These are phyloP conservation scores for Magnusiomyces suaveolens DNA, from an alignment of 1,139 yeast genomes.

Conservation along the genomic window DNA sequence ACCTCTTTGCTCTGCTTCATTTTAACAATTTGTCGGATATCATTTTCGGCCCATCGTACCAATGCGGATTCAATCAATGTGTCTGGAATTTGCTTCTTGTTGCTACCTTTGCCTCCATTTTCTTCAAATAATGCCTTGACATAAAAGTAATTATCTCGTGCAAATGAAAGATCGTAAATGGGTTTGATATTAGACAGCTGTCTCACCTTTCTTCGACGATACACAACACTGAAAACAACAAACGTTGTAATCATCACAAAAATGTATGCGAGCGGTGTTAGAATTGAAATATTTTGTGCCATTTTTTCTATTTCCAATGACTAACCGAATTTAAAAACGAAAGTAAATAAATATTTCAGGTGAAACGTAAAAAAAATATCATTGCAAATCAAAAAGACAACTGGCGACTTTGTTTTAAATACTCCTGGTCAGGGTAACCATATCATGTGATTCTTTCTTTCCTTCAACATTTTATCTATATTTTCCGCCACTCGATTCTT, in stretches of 20 bases:
- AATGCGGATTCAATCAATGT: conserved; percentile 81
- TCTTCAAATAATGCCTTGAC: conserved; percentile 37
- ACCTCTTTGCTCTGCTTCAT: conserved; percentile 65
- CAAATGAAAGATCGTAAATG: conserved; percentile 19
- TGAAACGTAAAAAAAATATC: neutral
- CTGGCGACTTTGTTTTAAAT: no score
- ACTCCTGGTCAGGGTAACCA: no score
- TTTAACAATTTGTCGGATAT: conserved; percentile 55
- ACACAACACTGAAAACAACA: conserved; percentile 59
- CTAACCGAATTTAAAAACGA: neutral
- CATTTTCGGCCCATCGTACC: conserved; percentile 63
- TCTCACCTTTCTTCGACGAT: conserved; percentile 50
- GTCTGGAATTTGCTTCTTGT: conserved; percentile 59
- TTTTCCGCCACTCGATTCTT: no score
- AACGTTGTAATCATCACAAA: conserved; percentile 63
- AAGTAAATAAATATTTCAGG: neutral
- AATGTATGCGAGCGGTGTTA: conserved; percentile 76
- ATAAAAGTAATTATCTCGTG: conserved; percentile 54
- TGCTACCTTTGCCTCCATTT: conserved; percentile 25
- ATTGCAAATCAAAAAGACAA: no score
- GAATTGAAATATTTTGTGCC: conserved; percentile 51
- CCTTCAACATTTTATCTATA: no score
- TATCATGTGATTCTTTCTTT: no score
- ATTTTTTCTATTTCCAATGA: conserved; percentile 25
- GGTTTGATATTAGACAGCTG: conserved; percentile 8